These are phyloP conservation scores for Lomentospora prolificans DNA, from an alignment of 2,329 filamentous ascomycete species.

Conservation along the genomic window DNA sequence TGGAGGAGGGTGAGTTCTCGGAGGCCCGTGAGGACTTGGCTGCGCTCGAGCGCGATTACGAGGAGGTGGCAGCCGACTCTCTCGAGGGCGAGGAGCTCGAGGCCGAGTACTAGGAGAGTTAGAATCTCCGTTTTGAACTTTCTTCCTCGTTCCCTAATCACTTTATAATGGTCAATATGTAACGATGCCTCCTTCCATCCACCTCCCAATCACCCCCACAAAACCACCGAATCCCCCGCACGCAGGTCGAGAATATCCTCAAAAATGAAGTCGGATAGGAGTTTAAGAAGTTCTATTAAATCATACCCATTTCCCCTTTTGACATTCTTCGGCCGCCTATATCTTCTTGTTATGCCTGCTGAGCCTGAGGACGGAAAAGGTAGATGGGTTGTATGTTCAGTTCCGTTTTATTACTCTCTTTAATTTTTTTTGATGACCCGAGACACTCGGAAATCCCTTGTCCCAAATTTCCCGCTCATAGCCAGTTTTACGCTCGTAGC, in stretches of 20 bases:
- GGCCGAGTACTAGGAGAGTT: slow-evolving; percentile 70
- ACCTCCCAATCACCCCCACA: neutral
- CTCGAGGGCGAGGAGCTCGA: slow-evolving; percentile 78
- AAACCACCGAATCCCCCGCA: neutral
- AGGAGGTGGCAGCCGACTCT: slow-evolving; percentile 94
- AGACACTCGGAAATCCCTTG: neutral
- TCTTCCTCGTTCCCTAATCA: slow-evolving; percentile 3
- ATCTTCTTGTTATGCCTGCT: slow-evolving; percentile 8
- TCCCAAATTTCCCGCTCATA: neutral
- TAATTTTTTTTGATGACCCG: neutral
- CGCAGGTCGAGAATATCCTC: neutral
- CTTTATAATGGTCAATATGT: slow-evolving; percentile 5
- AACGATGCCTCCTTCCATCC: slow-evolving; percentile 3
- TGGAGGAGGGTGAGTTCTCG: slow-evolving; percentile 99
- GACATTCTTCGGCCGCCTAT: slow-evolving; percentile 6
- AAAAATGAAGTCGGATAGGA: slow-evolving; percentile 4
- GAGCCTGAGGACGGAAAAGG: slow-evolving; percentile 7
- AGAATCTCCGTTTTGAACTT: neutral
- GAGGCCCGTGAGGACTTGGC: slow-evolving; percentile 98
- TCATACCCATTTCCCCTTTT: slow-evolving; percentile 8
- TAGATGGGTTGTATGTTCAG: slow-evolving; percentile 10
- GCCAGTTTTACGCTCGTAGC: neutral
- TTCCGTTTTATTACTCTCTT: slow-evolving; percentile 6
- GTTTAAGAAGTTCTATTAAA: slow-evolving; percentile 1
- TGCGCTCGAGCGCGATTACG: slow-evolving; percentile 95